These are phyloP conservation scores for Flaveria sonorensis DNA, from an alignment of 129 eudicot genomes.

Conservation along the genomic window DNA sequence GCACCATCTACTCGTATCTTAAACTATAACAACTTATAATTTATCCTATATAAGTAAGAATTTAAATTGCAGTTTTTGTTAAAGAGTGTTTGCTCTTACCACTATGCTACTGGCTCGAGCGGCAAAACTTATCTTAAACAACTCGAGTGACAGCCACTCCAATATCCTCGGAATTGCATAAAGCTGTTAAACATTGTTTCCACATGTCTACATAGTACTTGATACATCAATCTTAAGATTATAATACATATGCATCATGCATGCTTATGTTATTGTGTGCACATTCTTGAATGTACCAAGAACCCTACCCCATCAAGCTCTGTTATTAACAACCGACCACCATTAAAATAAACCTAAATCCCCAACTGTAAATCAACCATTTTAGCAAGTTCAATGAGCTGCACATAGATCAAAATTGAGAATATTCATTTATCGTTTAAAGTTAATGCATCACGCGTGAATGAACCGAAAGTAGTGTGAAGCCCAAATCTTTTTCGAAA, in stretches of 20 bases:
- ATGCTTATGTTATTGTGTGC: conserved; percentile 27
- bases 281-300: conserved; percentile 18
- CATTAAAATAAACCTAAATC: background rate
- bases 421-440: background rate
- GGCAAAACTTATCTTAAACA: background rate
- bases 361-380: background rate
- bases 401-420: background rate
- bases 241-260: background rate
- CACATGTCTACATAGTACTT: conserved; percentile 6
- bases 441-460: conserved; percentile 8
- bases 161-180: conserved; percentile 23
- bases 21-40: no score
- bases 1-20: no score
- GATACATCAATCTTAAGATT: background rate
- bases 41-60: no score
- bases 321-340: conserved; percentile 37
- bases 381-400: conserved; percentile 21
- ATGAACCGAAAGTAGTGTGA: conserved; percentile 27
- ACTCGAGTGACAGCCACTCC: conserved; percentile 5
- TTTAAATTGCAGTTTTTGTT: no score
- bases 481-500: conserved; percentile 24
- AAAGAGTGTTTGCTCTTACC: no score
- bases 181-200: conserved; percentile 23
- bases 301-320: conserved; percentile 24
- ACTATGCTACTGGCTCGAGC: no score